Evolutionary conservation across 2,329 filamentous ascomycete genomes (phyloP).

Genomic region (Chaetothyriales sp.): DNA sequence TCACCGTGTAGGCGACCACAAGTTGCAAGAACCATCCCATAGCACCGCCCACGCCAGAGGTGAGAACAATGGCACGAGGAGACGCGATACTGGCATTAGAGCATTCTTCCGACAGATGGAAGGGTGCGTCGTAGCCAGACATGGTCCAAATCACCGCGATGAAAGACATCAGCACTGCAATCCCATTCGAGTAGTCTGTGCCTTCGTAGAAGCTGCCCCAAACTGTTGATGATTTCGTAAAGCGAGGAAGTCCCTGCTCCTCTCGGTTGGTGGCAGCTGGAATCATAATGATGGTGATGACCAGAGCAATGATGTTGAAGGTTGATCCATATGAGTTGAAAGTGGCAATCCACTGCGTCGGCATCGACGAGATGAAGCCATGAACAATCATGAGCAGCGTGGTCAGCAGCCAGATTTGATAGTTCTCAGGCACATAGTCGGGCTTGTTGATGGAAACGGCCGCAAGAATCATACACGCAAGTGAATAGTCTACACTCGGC

Average conservation of each 20-base stretch:
- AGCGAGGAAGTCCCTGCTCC: slow-evolving; percentile 42
- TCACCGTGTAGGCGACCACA: slow-evolving; percentile 58
- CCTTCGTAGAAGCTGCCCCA: slow-evolving; percentile 54
- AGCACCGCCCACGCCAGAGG: slow-evolving; percentile 50
- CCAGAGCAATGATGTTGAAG: slow-evolving; percentile 55
- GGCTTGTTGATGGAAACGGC: slow-evolving; percentile 56
- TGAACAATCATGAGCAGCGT: slow-evolving; percentile 55
- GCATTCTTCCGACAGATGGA: slow-evolving; percentile 64
- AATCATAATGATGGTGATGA: slow-evolving; percentile 56
- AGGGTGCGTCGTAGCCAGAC: slow-evolving; percentile 53
- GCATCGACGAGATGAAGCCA: slow-evolving; percentile 53
- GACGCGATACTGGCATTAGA: slow-evolving; percentile 58
- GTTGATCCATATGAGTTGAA: slow-evolving; percentile 58
- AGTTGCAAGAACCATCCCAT: slow-evolving; percentile 63
- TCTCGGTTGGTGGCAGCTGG: slow-evolving; percentile 43
- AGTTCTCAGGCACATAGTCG: slow-evolving; percentile 48
- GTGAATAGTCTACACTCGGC: slow-evolving; percentile 53
- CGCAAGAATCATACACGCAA: slow-evolving; percentile 58
- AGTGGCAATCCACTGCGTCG: slow-evolving; percentile 55
- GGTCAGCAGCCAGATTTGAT: slow-evolving; percentile 56
- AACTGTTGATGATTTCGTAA: slow-evolving; percentile 44
- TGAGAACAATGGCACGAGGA: slow-evolving; percentile 59
- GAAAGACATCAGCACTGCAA: slow-evolving; percentile 59
- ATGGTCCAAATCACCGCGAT: slow-evolving; percentile 58
- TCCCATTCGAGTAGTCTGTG: slow-evolving; percentile 53